Conservation (phyloP, 2,329 filamentous ascomycete genomes). For the Trichoderma aggressivum region DNA sequence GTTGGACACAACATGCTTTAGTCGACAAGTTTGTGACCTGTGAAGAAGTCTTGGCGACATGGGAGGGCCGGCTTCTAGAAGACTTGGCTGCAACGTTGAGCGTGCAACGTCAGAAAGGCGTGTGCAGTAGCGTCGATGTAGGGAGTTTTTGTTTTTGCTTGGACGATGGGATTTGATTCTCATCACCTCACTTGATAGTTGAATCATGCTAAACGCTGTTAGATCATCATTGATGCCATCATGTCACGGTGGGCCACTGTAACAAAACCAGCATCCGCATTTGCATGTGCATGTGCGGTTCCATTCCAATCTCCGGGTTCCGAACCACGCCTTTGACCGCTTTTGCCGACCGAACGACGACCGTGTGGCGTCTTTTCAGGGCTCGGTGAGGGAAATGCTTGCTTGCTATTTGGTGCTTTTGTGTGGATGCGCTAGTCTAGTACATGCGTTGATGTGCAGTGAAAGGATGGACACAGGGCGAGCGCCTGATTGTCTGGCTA, state of each 20-base stretch:
- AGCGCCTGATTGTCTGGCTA: not conserved
- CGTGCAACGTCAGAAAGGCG: not conserved
- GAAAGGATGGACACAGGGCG: not conserved
- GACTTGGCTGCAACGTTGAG: not conserved
- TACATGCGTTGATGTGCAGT: not conserved
- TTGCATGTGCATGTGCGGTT: not conserved
- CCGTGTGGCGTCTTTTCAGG: not conserved
- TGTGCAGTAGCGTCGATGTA: not conserved
- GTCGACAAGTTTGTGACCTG: not conserved
- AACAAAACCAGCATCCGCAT: not conserved
- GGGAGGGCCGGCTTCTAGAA: conserved; percentile 5
- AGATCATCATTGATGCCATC: not conserved
- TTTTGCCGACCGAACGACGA: not conserved
- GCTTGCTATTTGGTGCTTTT: not conserved
- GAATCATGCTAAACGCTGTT: no score
- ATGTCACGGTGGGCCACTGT: not conserved
- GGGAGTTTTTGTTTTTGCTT: not conserved
- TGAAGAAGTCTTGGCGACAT: not conserved
- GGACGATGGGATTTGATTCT: not conserved
- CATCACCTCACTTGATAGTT: no score
- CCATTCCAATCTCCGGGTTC: not conserved
- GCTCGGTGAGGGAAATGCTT: not conserved
- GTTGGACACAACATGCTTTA: not conserved
- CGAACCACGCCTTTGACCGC: not conserved
- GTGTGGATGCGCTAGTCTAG: not conserved